Conservation (phyloP, 768 basidiomycete species). For the Boletales sp. region DNA sequence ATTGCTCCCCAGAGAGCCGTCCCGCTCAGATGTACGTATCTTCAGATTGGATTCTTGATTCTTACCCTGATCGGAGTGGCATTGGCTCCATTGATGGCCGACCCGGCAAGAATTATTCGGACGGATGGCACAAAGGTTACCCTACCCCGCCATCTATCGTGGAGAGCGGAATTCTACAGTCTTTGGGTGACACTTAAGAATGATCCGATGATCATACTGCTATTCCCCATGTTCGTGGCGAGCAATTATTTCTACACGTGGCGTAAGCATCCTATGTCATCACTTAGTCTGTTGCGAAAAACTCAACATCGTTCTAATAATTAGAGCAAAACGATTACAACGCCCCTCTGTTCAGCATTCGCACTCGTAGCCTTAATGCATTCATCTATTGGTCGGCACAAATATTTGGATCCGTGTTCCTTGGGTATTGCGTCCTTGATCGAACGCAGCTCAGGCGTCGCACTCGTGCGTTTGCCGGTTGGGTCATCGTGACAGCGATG, state of each 20-base stretch:
- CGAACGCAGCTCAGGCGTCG: slow-evolving; percentile 53
- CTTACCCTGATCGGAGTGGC: slow-evolving; percentile 66
- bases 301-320: slow-evolving; percentile 10
- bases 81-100: slow-evolving; percentile 67
- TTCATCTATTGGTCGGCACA: slow-evolving; percentile 79
- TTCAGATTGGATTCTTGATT: slow-evolving; percentile 69
- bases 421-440: slow-evolving; percentile 65
- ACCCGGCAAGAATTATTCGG: slow-evolving; percentile 69
- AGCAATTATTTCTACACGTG: slow-evolving; percentile 87
- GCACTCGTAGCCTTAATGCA: slow-evolving; percentile 72
- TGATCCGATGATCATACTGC: slow-evolving; percentile 67
- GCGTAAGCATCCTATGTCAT: slow-evolving; percentile 46
- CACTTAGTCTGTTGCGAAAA: neutral
- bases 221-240: slow-evolving; percentile 85
- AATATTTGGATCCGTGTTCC: slow-evolving; percentile 68
- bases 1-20: neutral
- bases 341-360: slow-evolving; percentile 75
- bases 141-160: slow-evolving; percentile 63
- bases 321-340: slow-evolving; percentile 80
- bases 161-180: slow-evolving; percentile 71
- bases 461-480: slow-evolving; percentile 66
- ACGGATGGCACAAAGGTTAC: slow-evolving; percentile 70
- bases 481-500: slow-evolving; percentile 57
- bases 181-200: slow-evolving; percentile 64
- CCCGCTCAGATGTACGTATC: neutral